Conservation (phyloP, 1,139 yeast species). For the Scheffersomyces insectosa region DNA sequence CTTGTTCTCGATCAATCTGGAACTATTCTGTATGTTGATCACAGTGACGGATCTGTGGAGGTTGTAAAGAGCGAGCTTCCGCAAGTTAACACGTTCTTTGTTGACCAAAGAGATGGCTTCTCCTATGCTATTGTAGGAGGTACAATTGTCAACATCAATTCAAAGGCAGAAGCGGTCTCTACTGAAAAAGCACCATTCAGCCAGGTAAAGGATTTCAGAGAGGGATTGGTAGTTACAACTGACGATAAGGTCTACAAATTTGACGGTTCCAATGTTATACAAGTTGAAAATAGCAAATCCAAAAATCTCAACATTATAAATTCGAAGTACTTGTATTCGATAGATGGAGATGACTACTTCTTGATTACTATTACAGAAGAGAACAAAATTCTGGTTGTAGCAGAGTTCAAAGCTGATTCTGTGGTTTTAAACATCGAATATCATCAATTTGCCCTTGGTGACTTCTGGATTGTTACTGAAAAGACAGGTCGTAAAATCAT, state of each 20-base stretch:
- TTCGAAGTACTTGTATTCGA: slow-evolving; percentile 7
- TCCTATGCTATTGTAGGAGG: slow-evolving; percentile 14
- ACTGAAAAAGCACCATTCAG: slow-evolving; percentile 2
- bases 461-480: slow-evolving; percentile 14
- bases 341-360: slow-evolving; percentile 1
- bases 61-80: background rate
- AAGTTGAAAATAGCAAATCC: slow-evolving; percentile 1
- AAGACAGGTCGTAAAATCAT: slow-evolving; percentile 16
- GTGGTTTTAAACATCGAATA: slow-evolving; percentile 6
- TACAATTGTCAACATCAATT: slow-evolving; percentile 8
- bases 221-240: slow-evolving; percentile 18
- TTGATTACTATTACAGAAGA: slow-evolving; percentile 8
- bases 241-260: slow-evolving; percentile 18
- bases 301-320: slow-evolving; percentile 5
- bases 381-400: background rate
- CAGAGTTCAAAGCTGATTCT: background rate
- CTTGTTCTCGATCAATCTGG: slow-evolving; percentile 20
- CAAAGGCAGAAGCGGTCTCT: slow-evolving; percentile 5
- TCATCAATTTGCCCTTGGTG: slow-evolving; percentile 18
- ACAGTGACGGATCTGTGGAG: slow-evolving; percentile 3
- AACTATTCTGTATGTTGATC: slow-evolving; percentile 7
- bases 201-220: slow-evolving; percentile 17
- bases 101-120: slow-evolving; percentile 13
- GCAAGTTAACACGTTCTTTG: slow-evolving; percentile 1
- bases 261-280: slow-evolving; percentile 3